These are phyloP conservation scores for Suillus paluster DNA, from an alignment of 768 basidiomycete species.

Conservation along the genomic window DNA sequence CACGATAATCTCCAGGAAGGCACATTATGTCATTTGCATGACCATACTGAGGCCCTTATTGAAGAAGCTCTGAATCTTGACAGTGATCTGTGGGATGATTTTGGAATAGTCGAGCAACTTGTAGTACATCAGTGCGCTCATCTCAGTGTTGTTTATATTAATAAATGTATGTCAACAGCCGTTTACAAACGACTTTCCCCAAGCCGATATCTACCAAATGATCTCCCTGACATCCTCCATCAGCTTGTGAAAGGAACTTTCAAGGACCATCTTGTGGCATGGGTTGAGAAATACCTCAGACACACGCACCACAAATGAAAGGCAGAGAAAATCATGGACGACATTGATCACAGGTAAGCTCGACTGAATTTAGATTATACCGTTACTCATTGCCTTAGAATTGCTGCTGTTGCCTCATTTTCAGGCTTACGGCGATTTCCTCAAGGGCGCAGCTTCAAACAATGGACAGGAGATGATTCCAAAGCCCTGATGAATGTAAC, in stretches of 20 bases:
- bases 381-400: not conserved
- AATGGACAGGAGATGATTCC: no score
- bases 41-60: conserved; percentile 22
- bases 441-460: no score
- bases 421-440: no score
- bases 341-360: conserved; percentile 14
- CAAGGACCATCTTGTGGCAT: conserved; percentile 46
- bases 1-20: conserved; percentile 27
- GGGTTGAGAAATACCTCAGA: conserved; percentile 24
- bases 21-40: conserved; percentile 15
- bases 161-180: not conserved
- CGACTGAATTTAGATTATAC: not conserved
- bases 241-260: conserved; percentile 53
- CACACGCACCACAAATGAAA: not conserved
- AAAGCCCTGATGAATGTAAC: no score
- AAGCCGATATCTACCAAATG: conserved; percentile 32
- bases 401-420: conserved; percentile 17
- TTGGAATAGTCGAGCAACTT: no score
- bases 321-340: conserved; percentile 5
- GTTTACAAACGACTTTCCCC: conserved; percentile 19
- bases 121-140: no score
- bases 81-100: no score
- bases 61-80: no score
- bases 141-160: no score
- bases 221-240: conserved; percentile 49